Base-by-base conservation (phyloP, 2,329 filamentous ascomycete genomes). In the Colletotrichum plurivorum region DNA sequence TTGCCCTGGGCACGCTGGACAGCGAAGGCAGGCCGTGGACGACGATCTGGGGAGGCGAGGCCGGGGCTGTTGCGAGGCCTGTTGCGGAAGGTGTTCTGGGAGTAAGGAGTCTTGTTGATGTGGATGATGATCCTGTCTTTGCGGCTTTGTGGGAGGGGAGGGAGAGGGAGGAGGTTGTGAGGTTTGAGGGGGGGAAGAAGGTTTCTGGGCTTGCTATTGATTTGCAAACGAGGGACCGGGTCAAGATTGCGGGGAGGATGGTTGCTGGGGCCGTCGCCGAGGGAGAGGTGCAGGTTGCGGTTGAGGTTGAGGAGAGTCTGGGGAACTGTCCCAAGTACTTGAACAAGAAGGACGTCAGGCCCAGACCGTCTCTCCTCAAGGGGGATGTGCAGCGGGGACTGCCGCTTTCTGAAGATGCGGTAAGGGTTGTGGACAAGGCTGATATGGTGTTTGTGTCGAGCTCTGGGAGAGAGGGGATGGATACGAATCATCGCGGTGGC, bases 251-350 rank as follows among this genome's bases (percentile, higher is more conserved):
- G 22, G 94, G 94, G 0, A 84, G 84, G 43, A 89, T 94, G 85
- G 77, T 93, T 18, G 90, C 89, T 4, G 93, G 91, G 0, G 85
- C 87, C 3, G 77, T 91, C 4, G 80, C 82, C 2, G 46, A 31
- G 79, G 77, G 73, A 8, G 78, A 81, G 5, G 73, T 85, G 51
- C 84, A 87, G 77, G 80, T 95, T 43, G 89, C 92, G 15, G 83
- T 94, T 52, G 86, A 87, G 48, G 89, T 97, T 64, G 87, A 92
- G 39, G 91, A 93, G 78, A 92, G 89, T 72, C 75, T 97, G 81
- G 91, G 93, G 0, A 97, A 96, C 74, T 97, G 94, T 74, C 94
- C 94, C 2, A 97, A 97, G 79, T 97, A 97, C 74, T 77, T 97
- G 41, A 96, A 95, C 78, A 89, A 88, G 74, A 94, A 93, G 76